Base-by-base conservation (phyloP, 2,329 filamentous ascomycete species). In the Niveomyces coronatus region DNA sequence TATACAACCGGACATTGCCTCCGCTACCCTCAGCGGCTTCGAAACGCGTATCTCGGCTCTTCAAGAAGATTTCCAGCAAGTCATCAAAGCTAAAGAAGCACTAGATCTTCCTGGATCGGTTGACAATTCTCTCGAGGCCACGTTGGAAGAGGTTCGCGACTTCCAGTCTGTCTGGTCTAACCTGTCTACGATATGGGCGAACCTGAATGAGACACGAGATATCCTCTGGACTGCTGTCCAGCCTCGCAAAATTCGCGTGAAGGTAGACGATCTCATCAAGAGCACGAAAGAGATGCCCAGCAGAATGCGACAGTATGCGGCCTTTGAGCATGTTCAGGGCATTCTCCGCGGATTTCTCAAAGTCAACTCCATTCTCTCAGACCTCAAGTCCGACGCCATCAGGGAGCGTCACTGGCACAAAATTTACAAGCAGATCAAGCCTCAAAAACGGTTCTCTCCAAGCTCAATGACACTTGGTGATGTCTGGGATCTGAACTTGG, bases 271-370 rank as follows among this genome's bases (percentile, higher is more conserved):
- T 33, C 73, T 96, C 37, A 85, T 96, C 58, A 94, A 94, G 67
- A 94, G 94, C 74, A 96, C 88, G 24, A 96, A 94, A 64, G 89
- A 96, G 45, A 96, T 98, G 91, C 91, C 93, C 0, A 94, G 87
- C 61, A 81, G 91, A 43, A 96, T 98, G 89, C 81, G 93, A 44
- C 93, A 98, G 55, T 99, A 99, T 59, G 89, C 93, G 49, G 93
- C 93, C n/a, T 99, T 98, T 56, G 93, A 98, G 60, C 89, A 98
- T 54, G 87, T 98, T 27, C 93, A 98, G 57, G 86, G 78, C 46
- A 84, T 93, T 20, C 74, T 98, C 28, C 83, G 87, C 31, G 81
- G 88, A 45, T 74, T 94, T 34, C 71, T 95, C 46, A 96, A 94
- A 58, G 86, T 94, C 49, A 98, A 96, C 54, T 71, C 81, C 9